These are phyloP conservation scores for Didymella glomerata DNA, from an alignment of 2,329 filamentous ascomycete species.

Conservation along the genomic window DNA sequence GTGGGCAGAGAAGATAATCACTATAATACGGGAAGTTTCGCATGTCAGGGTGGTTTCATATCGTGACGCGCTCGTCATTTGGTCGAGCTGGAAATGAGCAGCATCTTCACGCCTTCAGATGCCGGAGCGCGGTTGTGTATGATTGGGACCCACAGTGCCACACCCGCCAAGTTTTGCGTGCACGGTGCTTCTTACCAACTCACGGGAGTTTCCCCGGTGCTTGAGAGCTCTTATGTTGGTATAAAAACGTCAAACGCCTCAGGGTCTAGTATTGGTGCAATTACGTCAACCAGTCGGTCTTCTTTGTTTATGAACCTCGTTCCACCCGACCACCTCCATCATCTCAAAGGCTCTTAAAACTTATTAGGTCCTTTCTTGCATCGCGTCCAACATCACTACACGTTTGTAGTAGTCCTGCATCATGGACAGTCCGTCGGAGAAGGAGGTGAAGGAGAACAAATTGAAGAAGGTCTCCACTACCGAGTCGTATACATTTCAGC, in stretches of 20 bases:
- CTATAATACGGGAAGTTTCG: too few species aligned
- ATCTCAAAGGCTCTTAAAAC: background rate
- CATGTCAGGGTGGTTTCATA: too few species aligned
- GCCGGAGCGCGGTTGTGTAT: slow-evolving; percentile 1
- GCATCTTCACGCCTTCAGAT: background rate
- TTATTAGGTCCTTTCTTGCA: background rate
- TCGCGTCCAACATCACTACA: background rate
- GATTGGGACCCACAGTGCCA: slow-evolving; percentile 10
- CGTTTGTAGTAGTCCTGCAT: background rate
- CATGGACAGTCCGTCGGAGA: slow-evolving; percentile 1
- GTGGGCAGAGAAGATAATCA: background rate
- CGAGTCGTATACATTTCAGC: slow-evolving; percentile 48
- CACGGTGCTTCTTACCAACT: slow-evolving; percentile 1
- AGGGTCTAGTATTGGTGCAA: slow-evolving; percentile 7
- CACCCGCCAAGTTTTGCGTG: slow-evolving; percentile 10
- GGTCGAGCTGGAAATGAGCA: background rate
- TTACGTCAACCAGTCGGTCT: slow-evolving; percentile 5
- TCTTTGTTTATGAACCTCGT: background rate
- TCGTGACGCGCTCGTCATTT: background rate
- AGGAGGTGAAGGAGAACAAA: background rate
- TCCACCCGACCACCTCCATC: background rate
- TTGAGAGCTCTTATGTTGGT: slow-evolving; percentile 1
- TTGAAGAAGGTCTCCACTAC: slow-evolving; percentile 32
- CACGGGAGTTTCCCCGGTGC: background rate
- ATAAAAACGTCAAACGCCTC: slow-evolving; percentile 13